Conservation (phyloP, 352 stramenopile genomes). For the Thraustochytrium aureum region DNA sequence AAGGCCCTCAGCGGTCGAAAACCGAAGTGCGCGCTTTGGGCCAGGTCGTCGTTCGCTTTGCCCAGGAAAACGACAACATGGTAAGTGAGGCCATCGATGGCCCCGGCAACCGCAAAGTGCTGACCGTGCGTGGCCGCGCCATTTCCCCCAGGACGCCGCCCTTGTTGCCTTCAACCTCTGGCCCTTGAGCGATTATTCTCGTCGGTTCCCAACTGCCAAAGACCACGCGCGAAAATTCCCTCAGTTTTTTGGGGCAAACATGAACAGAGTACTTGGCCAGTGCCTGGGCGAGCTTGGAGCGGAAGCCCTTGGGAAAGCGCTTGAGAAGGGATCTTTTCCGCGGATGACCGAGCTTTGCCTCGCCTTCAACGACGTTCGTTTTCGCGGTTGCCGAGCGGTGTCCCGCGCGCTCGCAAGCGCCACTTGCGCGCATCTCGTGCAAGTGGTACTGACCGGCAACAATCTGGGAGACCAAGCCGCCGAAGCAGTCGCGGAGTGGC, state of each 20-base stretch:
- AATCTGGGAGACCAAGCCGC: neutral
- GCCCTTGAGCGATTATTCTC: neutral
- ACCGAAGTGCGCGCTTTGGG: neutral
- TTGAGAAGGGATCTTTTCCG: conserved; percentile 2
- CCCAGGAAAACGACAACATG: neutral
- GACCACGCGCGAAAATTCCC: conserved; percentile 15
- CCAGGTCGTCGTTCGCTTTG: neutral
- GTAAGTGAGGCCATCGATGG: neutral
- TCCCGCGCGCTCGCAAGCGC: neutral
- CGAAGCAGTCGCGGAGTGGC: neutral
- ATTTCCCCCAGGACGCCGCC: neutral
- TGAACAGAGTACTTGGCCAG: neutral
- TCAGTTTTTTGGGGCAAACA: conserved; percentile 5
- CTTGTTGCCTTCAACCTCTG: conserved; percentile 26
- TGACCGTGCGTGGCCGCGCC: no score
- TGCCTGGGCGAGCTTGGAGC: neutral
- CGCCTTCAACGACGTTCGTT: neutral
- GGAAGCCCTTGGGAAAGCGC: neutral
- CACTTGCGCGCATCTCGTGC: neutral
- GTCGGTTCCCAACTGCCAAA: conserved; percentile 3
- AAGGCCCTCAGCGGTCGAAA: neutral
- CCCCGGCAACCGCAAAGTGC: no score
- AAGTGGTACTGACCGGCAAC: neutral
- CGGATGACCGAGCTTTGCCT: neutral
- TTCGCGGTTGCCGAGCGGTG: neutral